Evolutionary conservation across 768 basidiomycete genomes (phyloP).

Genomic region (Boletus edulis): DNA sequence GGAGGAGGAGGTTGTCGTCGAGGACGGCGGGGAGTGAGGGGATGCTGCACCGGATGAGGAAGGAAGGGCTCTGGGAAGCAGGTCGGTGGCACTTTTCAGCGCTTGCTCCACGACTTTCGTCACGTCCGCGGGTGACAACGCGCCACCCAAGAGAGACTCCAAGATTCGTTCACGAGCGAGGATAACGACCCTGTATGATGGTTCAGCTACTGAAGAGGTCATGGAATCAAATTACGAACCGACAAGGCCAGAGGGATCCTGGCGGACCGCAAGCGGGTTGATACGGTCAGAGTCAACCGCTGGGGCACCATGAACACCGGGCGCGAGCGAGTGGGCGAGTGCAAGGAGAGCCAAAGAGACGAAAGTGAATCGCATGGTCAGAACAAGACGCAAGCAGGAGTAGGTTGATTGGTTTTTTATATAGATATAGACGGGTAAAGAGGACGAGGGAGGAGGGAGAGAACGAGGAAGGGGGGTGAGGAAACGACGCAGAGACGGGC

Average conservation of each 20-base stretch:
- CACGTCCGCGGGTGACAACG: neutral
- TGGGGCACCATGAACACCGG: constrained; percentile 19
- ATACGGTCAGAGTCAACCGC: neutral
- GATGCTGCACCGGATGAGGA: neutral
- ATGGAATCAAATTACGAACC: constrained; percentile 1
- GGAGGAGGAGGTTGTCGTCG: neutral
- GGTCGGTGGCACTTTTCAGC: neutral
- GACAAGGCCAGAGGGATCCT: rapidly evolving
- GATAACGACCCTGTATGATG: neutral
- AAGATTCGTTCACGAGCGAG: too few relatives aligned
- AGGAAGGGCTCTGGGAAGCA: constrained; percentile 2
- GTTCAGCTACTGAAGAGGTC: neutral
- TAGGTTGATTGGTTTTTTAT: constrained; percentile 18
- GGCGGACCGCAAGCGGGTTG: constrained; percentile 5
- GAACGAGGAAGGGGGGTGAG: neutral
- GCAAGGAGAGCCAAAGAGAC: constrained; percentile 20
- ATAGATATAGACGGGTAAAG: constrained; percentile 6
- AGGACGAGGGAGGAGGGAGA: neutral
- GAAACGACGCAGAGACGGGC: neutral
- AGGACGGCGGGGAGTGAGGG: neutral
- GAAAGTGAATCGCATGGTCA: constrained; percentile 25
- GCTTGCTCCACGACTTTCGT: neutral
- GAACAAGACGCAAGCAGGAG: constrained; percentile 14
- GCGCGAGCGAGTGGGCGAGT: constrained; percentile 11
- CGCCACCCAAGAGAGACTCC: neutral